Evolutionary conservation across 2,329 filamentous ascomycete genomes (phyloP).

Genomic region (Phyllosticta citribraziliensis): DNA sequence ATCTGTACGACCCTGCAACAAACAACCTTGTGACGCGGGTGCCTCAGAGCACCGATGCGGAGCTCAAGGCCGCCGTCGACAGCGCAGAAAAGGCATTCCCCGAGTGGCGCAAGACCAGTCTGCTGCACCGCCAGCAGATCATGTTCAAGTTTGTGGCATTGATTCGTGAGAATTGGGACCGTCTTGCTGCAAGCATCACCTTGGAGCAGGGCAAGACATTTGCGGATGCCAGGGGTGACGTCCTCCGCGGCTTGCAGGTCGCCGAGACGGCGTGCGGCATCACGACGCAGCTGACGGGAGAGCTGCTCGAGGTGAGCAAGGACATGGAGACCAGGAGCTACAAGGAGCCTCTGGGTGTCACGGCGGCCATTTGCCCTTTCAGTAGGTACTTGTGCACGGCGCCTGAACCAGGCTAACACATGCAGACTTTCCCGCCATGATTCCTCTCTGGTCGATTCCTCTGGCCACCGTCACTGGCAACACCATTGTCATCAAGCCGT

Average conservation of each 20-base stretch:
- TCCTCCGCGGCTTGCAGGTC: constrained; percentile 72
- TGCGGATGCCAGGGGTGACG: constrained; percentile 71
- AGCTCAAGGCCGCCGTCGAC: constrained; percentile 65
- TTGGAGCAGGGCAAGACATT: constrained; percentile 85
- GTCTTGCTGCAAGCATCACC: constrained; percentile 74
- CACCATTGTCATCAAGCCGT: constrained; percentile 76
- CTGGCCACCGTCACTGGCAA: constrained; percentile 78
- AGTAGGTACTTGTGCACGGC: constrained; percentile 44
- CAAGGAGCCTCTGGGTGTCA: constrained; percentile 69
- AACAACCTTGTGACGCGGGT: constrained; percentile 79
- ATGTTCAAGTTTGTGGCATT: constrained; percentile 79
- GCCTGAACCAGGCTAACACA: not conserved
- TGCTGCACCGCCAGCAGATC: constrained; percentile 68
- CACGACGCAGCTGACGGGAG: constrained; percentile 71
- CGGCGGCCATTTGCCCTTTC: constrained; percentile 78
- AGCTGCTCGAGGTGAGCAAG: constrained; percentile 76
- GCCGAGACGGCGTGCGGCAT: constrained; percentile 75
- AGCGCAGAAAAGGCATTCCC: constrained; percentile 69
- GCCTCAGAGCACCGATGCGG: constrained; percentile 68
- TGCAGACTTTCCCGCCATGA: constrained; percentile 81
- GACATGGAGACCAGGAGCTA: constrained; percentile 85
- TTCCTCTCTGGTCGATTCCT: constrained; percentile 82
- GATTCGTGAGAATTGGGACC: constrained; percentile 77
- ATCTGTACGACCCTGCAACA: constrained; percentile 72
- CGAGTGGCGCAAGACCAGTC: constrained; percentile 60